A percentile compares a stretch with the other conserved stretches of the same genome.
These are phyloP conservation scores for Claviceps citrina DNA, from an alignment of 2,329 filamentous ascomycete species.

Conservation along the genomic window DNA sequence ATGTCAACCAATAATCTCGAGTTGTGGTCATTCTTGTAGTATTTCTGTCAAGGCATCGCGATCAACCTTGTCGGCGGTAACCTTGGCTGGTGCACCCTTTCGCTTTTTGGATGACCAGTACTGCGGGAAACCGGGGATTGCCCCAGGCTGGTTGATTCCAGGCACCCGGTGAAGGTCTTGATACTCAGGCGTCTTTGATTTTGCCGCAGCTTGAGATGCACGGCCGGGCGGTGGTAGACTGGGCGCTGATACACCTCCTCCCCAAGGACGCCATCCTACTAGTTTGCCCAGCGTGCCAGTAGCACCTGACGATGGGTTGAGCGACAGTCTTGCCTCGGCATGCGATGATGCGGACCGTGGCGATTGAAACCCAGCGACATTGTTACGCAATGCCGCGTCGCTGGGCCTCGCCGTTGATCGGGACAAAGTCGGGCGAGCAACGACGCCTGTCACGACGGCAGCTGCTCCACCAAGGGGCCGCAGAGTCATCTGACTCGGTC, in stretches of 20 bases:
- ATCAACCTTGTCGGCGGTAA: conserved; percentile 43
- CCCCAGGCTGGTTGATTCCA: conserved; percentile 66
- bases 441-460: conserved; percentile 42
- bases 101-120: conserved; percentile 36
- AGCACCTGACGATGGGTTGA: conserved; percentile 13
- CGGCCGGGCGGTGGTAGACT: conserved; percentile 6
- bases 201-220: conserved; percentile 2
- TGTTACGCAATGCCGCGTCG: conserved; percentile 43
- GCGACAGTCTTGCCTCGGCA: conserved; percentile 14
- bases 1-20: too few species aligned
- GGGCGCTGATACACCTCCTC: conserved; percentile 9
- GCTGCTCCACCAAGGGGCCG: conserved; percentile 37
- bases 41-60: conserved; percentile 44
- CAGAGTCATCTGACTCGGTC: conserved; percentile 59
- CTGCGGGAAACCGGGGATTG: conserved; percentile 55
- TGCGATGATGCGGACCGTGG: conserved; percentile 19
- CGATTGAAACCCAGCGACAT: conserved; percentile 25
- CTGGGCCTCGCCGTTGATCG: conserved; percentile 31
- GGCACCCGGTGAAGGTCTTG: conserved; percentile 36
- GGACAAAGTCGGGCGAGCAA: conserved; percentile 42
- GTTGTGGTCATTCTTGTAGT: conserved; percentile 20
- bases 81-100: conserved; percentile 37
- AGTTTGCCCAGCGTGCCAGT: conserved; percentile 24
- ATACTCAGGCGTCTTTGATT: conserved; percentile 11
- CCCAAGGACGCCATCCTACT: conserved; percentile 36